A percentile compares a stretch with the other conserved stretches of the same genome.
phyloP scores from a whole-genome alignment of 176 grass and related monocot genomes.

The Rhynchospora pubera region DNA sequence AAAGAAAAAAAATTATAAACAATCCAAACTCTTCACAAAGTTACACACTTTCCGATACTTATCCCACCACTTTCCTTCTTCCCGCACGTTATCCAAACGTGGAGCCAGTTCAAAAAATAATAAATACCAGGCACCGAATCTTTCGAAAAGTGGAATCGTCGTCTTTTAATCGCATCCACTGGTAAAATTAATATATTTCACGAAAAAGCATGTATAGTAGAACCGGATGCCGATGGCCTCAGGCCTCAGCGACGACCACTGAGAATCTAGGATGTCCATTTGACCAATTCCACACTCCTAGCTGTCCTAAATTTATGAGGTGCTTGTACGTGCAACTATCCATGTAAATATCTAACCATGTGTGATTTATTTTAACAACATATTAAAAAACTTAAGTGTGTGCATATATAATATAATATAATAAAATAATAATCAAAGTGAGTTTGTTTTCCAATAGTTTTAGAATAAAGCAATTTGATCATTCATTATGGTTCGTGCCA shows the following conservation, averaged over 20 bases:
- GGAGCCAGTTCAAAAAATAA: not conserved
- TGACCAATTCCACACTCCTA: not conserved
- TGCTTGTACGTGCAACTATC: not conserved
- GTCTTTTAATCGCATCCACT: not conserved
- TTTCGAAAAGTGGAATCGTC: not conserved
- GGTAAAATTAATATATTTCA: not conserved
- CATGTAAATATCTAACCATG: not conserved
- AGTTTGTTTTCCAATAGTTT: too few relatives aligned
- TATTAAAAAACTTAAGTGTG: too few relatives aligned
- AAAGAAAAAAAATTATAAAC: too few relatives aligned
- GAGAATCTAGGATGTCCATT: not conserved
- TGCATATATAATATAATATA: too few relatives aligned
- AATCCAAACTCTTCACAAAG: too few relatives aligned
- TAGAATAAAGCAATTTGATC: too few relatives aligned
- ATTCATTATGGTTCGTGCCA: too few relatives aligned
- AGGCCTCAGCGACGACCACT: too few relatives aligned
- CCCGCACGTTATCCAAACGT: too few relatives aligned
- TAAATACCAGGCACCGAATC: not conserved
- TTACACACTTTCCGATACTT: too few relatives aligned
- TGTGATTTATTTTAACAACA: not conserved
- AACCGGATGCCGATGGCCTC: not conserved
- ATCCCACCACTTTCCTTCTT: too few relatives aligned
- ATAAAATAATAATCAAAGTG: too few relatives aligned
- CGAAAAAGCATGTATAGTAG: not conserved
- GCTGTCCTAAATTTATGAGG: not conserved